A percentile compares a stretch with the other conserved stretches of the same genome.
phyloP scores from a whole-genome alignment of 768 basidiomycete species.

The Mycena sanguinolenta region DNA sequence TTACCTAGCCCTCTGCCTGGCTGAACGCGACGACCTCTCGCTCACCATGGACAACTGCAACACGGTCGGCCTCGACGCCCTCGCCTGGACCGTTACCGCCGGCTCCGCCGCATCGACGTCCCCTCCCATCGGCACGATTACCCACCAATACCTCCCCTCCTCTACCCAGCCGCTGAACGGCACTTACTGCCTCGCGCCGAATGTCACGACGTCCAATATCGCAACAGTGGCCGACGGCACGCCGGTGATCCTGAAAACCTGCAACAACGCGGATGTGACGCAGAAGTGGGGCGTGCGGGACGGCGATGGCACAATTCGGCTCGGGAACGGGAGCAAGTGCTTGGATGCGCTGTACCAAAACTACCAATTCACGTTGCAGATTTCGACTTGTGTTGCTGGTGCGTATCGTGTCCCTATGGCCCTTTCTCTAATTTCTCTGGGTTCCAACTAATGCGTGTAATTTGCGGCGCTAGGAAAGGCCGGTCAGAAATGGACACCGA shows the following conservation, averaged over 20 bases:
- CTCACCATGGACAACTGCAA: too few species aligned
- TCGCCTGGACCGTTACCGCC: not conserved
- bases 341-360: not conserved
- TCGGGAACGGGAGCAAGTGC: not conserved
- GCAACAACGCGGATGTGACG: not conserved
- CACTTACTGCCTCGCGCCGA: not conserved
- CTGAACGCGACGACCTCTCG: not conserved
- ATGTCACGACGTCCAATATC: not conserved
- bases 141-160: too few species aligned
- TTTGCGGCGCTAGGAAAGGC: not conserved
- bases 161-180: not conserved
- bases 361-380: not conserved
- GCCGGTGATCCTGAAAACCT: not conserved
- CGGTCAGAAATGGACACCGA: not conserved
- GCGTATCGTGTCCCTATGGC: not conserved
- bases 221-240: not conserved
- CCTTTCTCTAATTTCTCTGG: not conserved
- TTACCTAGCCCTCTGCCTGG: not conserved
- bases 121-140: not conserved
- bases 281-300: slow-evolving; percentile 1
- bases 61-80: too few species aligned
- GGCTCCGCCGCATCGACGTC: not conserved
- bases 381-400: not conserved
- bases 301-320: not conserved
- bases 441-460: not conserved